phyloP scores from a whole-genome alignment of 2,329 filamentous ascomycete genomes.

The Hypoxylon sp. region DNA sequence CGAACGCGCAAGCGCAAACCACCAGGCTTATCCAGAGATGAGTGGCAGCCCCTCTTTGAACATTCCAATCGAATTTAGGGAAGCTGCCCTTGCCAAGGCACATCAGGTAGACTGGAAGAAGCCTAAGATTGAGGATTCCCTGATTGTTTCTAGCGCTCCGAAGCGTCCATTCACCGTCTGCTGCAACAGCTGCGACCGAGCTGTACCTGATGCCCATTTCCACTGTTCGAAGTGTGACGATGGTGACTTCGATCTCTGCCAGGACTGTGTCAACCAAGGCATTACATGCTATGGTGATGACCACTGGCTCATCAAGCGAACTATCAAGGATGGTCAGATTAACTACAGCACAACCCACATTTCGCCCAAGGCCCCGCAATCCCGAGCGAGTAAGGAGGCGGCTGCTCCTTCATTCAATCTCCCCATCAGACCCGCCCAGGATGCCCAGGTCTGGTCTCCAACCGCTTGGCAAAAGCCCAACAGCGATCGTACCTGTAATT shows the following conservation, averaged over 20 bases:
- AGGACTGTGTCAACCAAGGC: conserved; percentile 77
- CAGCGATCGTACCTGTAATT: conserved; percentile 71
- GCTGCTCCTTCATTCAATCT: conserved; percentile 19
- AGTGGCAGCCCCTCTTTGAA: no score
- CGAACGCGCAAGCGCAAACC: background rate
- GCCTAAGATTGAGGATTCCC: conserved; percentile 2
- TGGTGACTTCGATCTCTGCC: conserved; percentile 94
- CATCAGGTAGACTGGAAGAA: conserved; percentile 16
- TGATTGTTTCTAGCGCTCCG: conserved; percentile 25
- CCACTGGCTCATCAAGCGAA: conserved; percentile 96
- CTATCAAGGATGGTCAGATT: conserved; percentile 78
- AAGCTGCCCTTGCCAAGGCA: background rate
- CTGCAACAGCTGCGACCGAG: conserved; percentile 88
- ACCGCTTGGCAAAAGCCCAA: conserved; percentile 24
- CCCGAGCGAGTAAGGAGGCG: conserved; percentile 36
- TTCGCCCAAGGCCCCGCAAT: conserved; percentile 65
- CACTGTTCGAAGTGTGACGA: conserved; percentile 94
- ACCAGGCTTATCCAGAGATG: background rate
- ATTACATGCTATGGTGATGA: conserved; percentile 78
- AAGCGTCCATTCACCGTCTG: conserved; percentile 77
- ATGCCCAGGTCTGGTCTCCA: background rate
- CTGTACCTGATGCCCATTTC: conserved; percentile 84
- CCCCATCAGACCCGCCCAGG: conserved; percentile 33
- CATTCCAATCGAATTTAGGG: background rate
- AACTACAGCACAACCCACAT: conserved; percentile 88